Evolutionary conservation across 2,329 filamentous ascomycete species (phyloP).

Genomic region (Neonectria faginata): DNA sequence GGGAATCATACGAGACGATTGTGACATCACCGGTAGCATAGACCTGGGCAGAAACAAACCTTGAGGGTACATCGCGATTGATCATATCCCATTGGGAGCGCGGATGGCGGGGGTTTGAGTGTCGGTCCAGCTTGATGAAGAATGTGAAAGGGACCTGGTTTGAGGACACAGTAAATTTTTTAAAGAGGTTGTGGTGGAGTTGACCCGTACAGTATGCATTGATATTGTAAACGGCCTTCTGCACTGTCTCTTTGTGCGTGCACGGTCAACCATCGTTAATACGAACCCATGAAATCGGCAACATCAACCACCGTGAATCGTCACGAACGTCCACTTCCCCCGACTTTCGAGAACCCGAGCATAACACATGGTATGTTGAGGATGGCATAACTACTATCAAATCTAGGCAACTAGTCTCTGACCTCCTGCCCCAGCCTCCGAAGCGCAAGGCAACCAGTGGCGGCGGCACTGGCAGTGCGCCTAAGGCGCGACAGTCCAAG

Average conservation of each 20-base stretch:
- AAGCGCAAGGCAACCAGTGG: constrained; percentile 60
- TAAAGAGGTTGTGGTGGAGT: constrained; percentile 14
- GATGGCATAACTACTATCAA: no score
- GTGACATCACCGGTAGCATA: constrained; percentile 8
- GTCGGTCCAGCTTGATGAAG: constrained; percentile 16
- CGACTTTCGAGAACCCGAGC: not conserved
- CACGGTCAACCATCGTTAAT: constrained; percentile 15
- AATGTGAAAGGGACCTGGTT: constrained; percentile 11
- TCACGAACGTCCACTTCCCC: constrained; percentile 1
- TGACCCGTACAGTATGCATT: constrained; percentile 36
- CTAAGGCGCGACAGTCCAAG: constrained; percentile 76
- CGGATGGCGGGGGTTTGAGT: constrained; percentile 13
- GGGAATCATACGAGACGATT: not conserved
- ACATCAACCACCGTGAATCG: constrained; percentile 37
- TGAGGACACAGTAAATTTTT: constrained; percentile 27
- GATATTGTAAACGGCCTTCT: accelerated
- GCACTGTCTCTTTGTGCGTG: constrained; percentile 30
- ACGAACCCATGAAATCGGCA: constrained; percentile 28
- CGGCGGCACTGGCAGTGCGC: constrained; percentile 43
- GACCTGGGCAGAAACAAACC: constrained; percentile 35
- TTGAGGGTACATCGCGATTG: constrained; percentile 23
- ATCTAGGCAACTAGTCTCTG: not conserved
- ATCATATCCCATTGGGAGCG: constrained; percentile 28
- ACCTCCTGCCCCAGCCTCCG: constrained; percentile 56
- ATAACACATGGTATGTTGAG: constrained; percentile 20